These are phyloP conservation scores for Rhizoctonia solani DNA, from an alignment of 1,284 basidiomycete genomes.

Conservation along the genomic window DNA sequence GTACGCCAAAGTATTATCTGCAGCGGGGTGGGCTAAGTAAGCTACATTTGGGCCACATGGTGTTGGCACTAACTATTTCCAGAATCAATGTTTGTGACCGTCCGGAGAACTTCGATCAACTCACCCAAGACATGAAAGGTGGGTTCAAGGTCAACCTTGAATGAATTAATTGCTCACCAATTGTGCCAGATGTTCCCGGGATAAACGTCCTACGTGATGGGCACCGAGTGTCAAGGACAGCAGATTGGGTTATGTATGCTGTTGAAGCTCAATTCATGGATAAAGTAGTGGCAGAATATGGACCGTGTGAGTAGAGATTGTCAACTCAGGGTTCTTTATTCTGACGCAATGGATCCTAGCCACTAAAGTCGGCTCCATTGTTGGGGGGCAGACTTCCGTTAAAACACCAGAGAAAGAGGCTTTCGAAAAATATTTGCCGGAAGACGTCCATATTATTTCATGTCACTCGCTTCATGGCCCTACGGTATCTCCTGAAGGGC, in stretches of 20 bases:
- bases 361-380: constrained; percentile 90
- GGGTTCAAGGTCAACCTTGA: constrained; percentile 38
- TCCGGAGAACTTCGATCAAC: constrained; percentile 71
- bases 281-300: constrained; percentile 82
- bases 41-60: constrained; percentile 40
- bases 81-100: constrained; percentile 94
- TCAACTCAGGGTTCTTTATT: too few relatives aligned
- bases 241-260: constrained; percentile 90
- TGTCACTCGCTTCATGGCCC: constrained; percentile 96
- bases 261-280: constrained; percentile 93
- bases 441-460: constrained; percentile 87
- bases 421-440: constrained; percentile 87
- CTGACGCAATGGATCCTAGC: too few relatives aligned
- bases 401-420: constrained; percentile 92
- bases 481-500: constrained; percentile 85
- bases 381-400: constrained; percentile 95
- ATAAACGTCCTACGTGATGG: constrained; percentile 77
- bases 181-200: constrained; percentile 53
- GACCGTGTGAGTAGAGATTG: constrained; percentile 71
- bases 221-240: constrained; percentile 79
- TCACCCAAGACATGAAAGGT: constrained; percentile 71
- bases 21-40: constrained; percentile 85
- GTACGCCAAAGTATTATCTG: constrained; percentile 79
- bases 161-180: not conserved
- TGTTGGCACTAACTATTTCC: not conserved